These are phyloP conservation scores for Salix purpurea DNA, from an alignment of 345 rosid species.

Conservation along the genomic window DNA sequence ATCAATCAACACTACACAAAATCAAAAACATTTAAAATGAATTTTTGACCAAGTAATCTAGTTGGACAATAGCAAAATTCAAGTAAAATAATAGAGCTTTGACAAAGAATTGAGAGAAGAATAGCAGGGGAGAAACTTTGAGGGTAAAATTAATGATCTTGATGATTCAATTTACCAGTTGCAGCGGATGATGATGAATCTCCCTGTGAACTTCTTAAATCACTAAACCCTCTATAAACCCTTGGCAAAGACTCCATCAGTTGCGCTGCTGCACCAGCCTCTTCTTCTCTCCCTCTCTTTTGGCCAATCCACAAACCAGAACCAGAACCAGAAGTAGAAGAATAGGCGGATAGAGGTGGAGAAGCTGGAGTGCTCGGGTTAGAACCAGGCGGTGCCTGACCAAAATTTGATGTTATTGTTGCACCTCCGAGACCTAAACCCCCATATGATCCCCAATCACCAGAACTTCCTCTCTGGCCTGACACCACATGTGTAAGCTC, in stretches of 20 bases:
- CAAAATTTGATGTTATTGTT: conserved; percentile 17
- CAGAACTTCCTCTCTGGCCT: conserved; percentile 21
- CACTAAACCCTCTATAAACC: conserved; percentile 29
- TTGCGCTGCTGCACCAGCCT: conserved; percentile 15
- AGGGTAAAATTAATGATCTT: background rate
- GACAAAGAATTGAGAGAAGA: background rate
- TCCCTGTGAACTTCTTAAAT: conserved; percentile 19
- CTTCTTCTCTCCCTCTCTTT: conserved; percentile 40
- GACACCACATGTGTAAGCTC: conserved; percentile 68
- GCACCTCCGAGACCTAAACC: conserved; percentile 5
- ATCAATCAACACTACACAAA: background rate
- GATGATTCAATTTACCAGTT: conserved; percentile 13
- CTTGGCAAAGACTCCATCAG: conserved; percentile 22
- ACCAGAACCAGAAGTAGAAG: conserved; percentile 25
- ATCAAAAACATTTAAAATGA: background rate
- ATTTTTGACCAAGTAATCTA: background rate
- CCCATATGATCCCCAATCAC: conserved; percentile 7
- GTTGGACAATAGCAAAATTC: background rate
- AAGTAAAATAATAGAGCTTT: background rate
- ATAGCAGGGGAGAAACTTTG: background rate
- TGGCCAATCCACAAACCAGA: conserved; percentile 35
- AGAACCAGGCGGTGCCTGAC: background rate
- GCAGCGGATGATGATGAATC: conserved; percentile 41
- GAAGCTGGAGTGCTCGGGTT: conserved; percentile 12
- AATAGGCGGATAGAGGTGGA: conserved; percentile 15